Percentiles rank a stretch among this genome's conserved stretches.
Conservation (phyloP, 257 asterid genomes). For the Solanum peruvianum region DNA sequence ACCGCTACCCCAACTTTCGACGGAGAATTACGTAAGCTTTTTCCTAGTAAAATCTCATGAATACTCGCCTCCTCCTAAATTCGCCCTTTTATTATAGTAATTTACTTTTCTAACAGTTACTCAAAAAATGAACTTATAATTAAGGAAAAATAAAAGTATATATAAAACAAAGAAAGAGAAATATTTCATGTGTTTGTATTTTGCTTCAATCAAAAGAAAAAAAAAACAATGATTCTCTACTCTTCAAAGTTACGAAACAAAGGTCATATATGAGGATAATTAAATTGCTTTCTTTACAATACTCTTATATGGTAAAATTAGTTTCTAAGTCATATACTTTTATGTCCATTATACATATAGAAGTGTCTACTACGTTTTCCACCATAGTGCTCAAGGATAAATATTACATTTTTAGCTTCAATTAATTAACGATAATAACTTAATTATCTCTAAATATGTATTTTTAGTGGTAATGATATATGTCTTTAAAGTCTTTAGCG, state of each 20-base stretch:
- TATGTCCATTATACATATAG: background rate
- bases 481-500: no score
- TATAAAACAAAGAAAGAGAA: background rate
- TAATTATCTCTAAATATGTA: rapidly evolving
- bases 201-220: background rate
- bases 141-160: background rate
- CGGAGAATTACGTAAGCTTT: no score
- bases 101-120: background rate
- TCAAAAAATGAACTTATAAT: background rate
- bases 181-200: background rate
- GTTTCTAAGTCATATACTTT: background rate
- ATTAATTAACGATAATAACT: no score
- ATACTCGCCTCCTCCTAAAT: no score
- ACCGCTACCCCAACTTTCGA: no score
- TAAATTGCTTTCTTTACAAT: background rate
- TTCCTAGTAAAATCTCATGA: no score
- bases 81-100: background rate
- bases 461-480: no score
- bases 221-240: background rate
- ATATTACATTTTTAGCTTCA: no score
- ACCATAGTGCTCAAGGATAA: background rate
- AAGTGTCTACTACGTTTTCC: background rate
- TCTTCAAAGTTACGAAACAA: background rate
- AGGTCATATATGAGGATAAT: background rate
- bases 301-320: background rate